phyloP scores from a whole-genome alignment of 805 yeast genomes.

The Dipodascus geniculatus region DNA sequence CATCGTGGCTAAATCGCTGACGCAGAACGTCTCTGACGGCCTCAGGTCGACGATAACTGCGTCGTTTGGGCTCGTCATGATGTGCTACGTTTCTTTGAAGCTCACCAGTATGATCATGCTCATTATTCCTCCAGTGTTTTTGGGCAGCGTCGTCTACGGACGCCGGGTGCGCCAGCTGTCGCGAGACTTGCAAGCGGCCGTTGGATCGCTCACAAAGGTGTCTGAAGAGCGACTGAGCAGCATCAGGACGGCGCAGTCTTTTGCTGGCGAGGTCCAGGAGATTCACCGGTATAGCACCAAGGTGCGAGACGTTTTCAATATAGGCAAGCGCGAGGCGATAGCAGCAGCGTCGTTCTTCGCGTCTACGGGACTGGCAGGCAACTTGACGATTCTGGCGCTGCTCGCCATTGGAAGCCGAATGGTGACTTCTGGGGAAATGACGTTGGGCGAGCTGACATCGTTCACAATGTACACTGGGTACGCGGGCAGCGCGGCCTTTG shows the following conservation, averaged over 20 bases:
- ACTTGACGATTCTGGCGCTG: slow-evolving; percentile 63
- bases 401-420: slow-evolving; percentile 71
- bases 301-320: slow-evolving; percentile 49
- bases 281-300: slow-evolving; percentile 63
- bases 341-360: slow-evolving; percentile 69
- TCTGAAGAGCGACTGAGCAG: slow-evolving; percentile 87
- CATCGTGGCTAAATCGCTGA: slow-evolving; percentile 72
- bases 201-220: slow-evolving; percentile 79
- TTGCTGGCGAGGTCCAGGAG: slow-evolving; percentile 74
- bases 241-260: slow-evolving; percentile 77
- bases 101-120: slow-evolving; percentile 72
- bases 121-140: slow-evolving; percentile 71
- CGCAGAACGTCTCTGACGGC: slow-evolving; percentile 90
- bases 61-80: slow-evolving; percentile 79
- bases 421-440: slow-evolving; percentile 63
- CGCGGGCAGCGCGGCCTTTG: slow-evolving; percentile 87
- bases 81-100: slow-evolving; percentile 76
- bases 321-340: slow-evolving; percentile 71
- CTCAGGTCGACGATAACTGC: slow-evolving; percentile 74
- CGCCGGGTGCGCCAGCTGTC: slow-evolving; percentile 63
- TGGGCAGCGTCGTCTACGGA: slow-evolving; percentile 76
- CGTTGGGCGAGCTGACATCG: slow-evolving; percentile 82
- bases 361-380: slow-evolving; percentile 75
- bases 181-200: slow-evolving; percentile 64
- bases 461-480: slow-evolving; percentile 93